A percentile compares a stretch with the other conserved stretches of the same genome.
Evolutionary conservation across 768 basidiomycete species (phyloP).

Genomic region (Baorangia bicolor): DNA sequence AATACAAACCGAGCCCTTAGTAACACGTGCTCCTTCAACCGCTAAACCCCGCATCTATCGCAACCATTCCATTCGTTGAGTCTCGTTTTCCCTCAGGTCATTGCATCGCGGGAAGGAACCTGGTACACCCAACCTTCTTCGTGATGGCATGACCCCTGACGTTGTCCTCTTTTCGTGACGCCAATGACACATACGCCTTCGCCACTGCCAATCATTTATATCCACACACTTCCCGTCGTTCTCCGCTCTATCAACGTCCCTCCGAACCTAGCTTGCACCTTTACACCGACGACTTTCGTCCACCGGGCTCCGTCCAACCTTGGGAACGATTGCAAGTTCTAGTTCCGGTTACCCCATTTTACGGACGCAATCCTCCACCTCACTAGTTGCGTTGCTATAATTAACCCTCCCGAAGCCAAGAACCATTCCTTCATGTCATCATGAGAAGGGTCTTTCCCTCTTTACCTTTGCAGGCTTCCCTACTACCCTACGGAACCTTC

Average conservation of each 20-base stretch:
- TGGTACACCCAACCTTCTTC: background rate
- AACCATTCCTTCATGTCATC: conserved; percentile 6
- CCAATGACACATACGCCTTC: background rate
- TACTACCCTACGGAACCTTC: conserved; percentile 6
- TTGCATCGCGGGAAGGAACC: background rate
- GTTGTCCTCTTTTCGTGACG: background rate
- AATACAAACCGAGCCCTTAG: background rate
- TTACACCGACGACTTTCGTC: background rate
- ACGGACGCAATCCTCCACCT: background rate
- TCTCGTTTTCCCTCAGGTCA: background rate
- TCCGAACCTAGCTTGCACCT: background rate
- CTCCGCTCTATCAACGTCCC: conserved; percentile 4
- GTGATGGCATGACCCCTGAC: conserved; percentile 1
- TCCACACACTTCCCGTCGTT: background rate
- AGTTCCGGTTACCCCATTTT: conserved; percentile 2
- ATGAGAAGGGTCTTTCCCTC: conserved; percentile 6
- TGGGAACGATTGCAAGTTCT: background rate
- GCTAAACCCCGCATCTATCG: background rate
- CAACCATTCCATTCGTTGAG: background rate
- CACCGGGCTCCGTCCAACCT: background rate
- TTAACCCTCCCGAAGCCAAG: background rate
- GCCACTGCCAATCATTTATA: conserved; percentile 6
- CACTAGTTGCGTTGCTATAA: conserved; percentile 6
- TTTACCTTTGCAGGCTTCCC: background rate
- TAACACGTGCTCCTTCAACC: background rate